These are phyloP conservation scores for Diplodia mutila DNA, from an alignment of 2,329 filamentous ascomycete genomes.

Conservation along the genomic window DNA sequence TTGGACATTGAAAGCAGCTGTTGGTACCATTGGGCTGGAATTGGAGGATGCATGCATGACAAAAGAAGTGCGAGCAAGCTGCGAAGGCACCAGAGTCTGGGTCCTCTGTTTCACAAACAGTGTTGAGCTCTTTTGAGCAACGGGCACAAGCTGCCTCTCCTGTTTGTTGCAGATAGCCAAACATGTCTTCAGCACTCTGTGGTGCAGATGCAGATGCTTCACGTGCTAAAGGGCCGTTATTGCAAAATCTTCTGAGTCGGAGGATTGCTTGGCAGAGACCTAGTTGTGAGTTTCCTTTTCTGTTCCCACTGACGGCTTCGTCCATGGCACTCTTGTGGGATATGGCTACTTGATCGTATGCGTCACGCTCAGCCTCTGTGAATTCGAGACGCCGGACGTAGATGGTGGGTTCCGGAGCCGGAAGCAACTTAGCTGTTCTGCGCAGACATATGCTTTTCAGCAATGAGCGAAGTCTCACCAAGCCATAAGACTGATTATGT, in stretches of 20 bases:
- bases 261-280: conserved; percentile 27
- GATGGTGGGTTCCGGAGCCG: not conserved
- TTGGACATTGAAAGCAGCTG: not conserved
- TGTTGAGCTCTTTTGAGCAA: not conserved
- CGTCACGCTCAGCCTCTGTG: not conserved
- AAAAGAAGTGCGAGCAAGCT: not conserved
- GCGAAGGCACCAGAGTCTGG: not conserved
- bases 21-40: not conserved
- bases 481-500: not conserved
- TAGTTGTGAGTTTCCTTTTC: conserved; percentile 8
- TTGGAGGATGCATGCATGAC: not conserved
- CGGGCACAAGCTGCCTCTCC: not conserved
- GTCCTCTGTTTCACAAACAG: not conserved
- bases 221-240: conserved; percentile 25
- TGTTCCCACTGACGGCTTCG: conserved; percentile 2
- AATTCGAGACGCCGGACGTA: not conserved
- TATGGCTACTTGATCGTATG: not conserved
- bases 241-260: conserved; percentile 31
- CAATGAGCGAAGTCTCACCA: not conserved
- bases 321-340: not conserved
- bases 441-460: not conserved
- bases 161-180: not conserved
- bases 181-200: not conserved
- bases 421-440: not conserved
- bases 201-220: not conserved